Percentiles rank a stretch among this genome's conserved stretches.
Evolutionary conservation across 805 yeast species (phyloP).

Genomic region (Yamadazyma takamatsuzukensis): DNA sequence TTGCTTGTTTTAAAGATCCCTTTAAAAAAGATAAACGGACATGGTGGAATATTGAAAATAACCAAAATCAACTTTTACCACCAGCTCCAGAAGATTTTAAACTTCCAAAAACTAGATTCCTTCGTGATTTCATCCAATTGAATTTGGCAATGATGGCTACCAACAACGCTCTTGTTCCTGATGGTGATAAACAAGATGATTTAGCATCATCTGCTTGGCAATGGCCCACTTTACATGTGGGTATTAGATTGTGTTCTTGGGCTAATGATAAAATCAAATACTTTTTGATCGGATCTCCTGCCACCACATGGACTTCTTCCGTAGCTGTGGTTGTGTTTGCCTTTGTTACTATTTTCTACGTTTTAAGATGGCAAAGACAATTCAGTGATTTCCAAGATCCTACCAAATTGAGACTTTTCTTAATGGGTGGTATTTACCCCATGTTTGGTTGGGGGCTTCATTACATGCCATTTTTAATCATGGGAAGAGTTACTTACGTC

Average conservation of each 20-base stretch:
- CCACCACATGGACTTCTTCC: constrained; percentile 66
- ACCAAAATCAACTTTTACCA: constrained; percentile 56
- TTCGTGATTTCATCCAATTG: constrained; percentile 65
- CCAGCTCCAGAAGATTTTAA: constrained; percentile 57
- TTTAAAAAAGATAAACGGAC: constrained; percentile 76
- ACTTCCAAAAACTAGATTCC: constrained; percentile 70
- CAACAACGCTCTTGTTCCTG: constrained; percentile 79
- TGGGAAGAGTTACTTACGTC: constrained; percentile 96
- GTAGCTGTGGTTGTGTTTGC: constrained; percentile 55
- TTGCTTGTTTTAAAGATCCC: constrained; percentile 68
- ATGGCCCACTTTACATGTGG: constrained; percentile 70
- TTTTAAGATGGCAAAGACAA: constrained; percentile 71
- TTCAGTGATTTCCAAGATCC: constrained; percentile 45
- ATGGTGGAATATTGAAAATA: constrained; percentile 85
- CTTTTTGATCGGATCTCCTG: constrained; percentile 69
- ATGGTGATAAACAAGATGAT: constrained; percentile 63
- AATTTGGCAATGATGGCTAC: constrained; percentile 83
- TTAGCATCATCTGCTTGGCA: constrained; percentile 79
- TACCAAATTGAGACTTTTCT: constrained; percentile 46
- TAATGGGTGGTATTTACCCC: constrained; percentile 78
- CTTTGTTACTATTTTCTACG: constrained; percentile 38
- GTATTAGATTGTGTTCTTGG: constrained; percentile 80
- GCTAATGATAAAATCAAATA: constrained; percentile 50
- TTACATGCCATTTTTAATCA: constrained; percentile 80
- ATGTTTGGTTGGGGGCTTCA: constrained; percentile 89